Base-by-base conservation (phyloP, 768 basidiomycete genomes). In the Russula sp. region DNA sequence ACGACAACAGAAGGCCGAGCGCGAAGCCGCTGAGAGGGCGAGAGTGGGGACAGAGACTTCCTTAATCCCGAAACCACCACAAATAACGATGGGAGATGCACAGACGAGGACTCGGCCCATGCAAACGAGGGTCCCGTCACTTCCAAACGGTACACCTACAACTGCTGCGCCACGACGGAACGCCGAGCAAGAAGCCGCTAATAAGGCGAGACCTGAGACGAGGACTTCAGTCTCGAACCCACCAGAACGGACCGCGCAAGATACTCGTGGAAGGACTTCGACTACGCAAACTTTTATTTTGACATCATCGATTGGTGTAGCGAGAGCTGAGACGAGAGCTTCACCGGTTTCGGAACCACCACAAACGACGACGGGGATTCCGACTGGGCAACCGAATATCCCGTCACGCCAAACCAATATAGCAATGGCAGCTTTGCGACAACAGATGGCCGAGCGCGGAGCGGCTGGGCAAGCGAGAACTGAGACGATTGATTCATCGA, bases 1-100 rank as follows among this genome's bases (percentile, higher is more conserved):
- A 62, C 86, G 87, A 62, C 89, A 91, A 67, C 92, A 96, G 70
- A 83, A 83, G 70, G 86, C 85, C 18, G 86, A 91, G 52, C 77
- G 81, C 22, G 77, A 82, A 62, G 80, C 82, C 11, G 79, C 82
- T 0, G 82, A 87, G 70, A 79, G 80, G 61, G 78, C 76, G 13
- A 75, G 77, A 65, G 72, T 16, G 16, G 38, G 18, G 16, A 40
- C 38, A 40, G 38, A 40, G 38, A 18, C 16, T 40, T 18, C 38
- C 5, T 18, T 40, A 18, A 40, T 40, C 38, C 16, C 16, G 14
- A 40, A 3, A 40, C 38, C 38, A 18, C 38, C 1, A 40, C 38
- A 18, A 18, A 40, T 18, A 18, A 40, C 38, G 38, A 40, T 40
- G 38, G 38, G 16, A 40, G 38, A 40, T 40, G 16, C 38, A 40